Base-by-base conservation (phyloP, 2,329 filamentous ascomycete species). In the Calycina marina region DNA sequence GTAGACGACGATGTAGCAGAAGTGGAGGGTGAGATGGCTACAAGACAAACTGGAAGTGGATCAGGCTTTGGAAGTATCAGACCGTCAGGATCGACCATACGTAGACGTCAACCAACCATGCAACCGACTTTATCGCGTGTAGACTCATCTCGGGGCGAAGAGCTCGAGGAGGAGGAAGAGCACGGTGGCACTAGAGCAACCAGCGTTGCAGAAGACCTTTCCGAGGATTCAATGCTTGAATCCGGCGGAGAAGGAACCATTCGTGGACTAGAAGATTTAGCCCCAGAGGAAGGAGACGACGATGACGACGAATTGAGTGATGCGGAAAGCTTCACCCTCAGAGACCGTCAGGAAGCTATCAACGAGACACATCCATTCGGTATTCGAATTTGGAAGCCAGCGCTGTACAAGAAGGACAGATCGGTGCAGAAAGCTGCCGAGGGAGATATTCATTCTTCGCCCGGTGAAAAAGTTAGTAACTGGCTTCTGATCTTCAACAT, bases 351-450 rank as follows among this genome's bases (percentile, higher is more conserved):
- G 58, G 77, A 93, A 54, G 90, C 90, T 43, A 98, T 98, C 64
- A 98, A 98, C 59, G 79, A 93, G 55, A 98, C 90, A 1, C 90
- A 98, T 63, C 90, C 90, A 1, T 98, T 98, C 49, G 90, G 90
- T 64, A 96, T 98, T 53, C 77, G 92, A 54, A 83, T 98, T 41
- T 98, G 90, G 90, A 98, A 98, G 57, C 90, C 90, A 26, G 92
- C 90, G 1, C 57, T 98, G 41, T 98, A 98, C 68, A 98, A 98
- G 60, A 98, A 98, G 57, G 77, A 80, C 47, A 77, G 90, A 35
- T 98, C 90, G 1, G 92, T 98, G 22, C 85, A 96, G 55, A 90
- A 92, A 57, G 93, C 77, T 28, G 90, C 90, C 4, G 88, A 96
- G 58, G 86, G 81, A 10, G 90, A 98, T 55, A 96, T 98, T 37